phyloP scores from a whole-genome alignment of 148 eudicot genomes.

The Nepenthes mirabilis region DNA sequence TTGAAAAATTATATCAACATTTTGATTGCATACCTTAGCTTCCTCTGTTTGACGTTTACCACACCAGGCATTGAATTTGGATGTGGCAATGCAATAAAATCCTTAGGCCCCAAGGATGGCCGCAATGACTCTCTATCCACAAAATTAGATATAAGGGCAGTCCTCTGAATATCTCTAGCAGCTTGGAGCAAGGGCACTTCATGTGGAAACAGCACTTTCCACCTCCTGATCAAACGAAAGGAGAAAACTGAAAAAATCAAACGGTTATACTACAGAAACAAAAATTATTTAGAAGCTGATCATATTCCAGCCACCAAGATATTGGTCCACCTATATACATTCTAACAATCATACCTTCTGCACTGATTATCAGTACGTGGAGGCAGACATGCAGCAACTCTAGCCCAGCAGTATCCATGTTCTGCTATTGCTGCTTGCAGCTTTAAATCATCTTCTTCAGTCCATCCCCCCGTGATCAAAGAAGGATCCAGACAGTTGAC shows the following conservation, averaged over 20 bases:
- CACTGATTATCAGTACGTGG: conserved; percentile 84
- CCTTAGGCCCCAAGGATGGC: conserved; percentile 62
- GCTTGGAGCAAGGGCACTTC: conserved; percentile 46
- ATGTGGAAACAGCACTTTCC: conserved; percentile 53
- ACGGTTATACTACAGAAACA: not conserved
- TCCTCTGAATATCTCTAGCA: conserved; percentile 34
- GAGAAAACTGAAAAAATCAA: not conserved
- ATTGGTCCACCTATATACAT: too few relatives aligned
- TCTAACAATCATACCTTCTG: conserved; percentile 29
- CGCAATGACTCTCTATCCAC: conserved; percentile 83
- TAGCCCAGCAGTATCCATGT: conserved; percentile 65
- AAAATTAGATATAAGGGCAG: conserved; percentile 61
- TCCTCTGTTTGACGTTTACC: conserved; percentile 18
- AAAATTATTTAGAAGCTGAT: not conserved
- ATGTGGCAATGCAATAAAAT: conserved; percentile 32
- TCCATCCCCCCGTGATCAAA: conserved; percentile 54
- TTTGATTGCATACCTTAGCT: conserved; percentile 14
- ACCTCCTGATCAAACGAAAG: conserved; percentile 43
- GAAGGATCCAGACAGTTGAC: conserved; percentile 68
- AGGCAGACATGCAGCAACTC: conserved; percentile 64
- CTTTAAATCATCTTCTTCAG: conserved; percentile 62
- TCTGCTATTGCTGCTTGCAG: conserved; percentile 50
- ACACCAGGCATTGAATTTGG: conserved; percentile 17
- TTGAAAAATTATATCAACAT: not conserved
- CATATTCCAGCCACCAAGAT: too few relatives aligned